These are phyloP conservation scores for Xerophyta viscosa DNA, from an alignment of 106 monocot genomes.

Conservation along the genomic window DNA sequence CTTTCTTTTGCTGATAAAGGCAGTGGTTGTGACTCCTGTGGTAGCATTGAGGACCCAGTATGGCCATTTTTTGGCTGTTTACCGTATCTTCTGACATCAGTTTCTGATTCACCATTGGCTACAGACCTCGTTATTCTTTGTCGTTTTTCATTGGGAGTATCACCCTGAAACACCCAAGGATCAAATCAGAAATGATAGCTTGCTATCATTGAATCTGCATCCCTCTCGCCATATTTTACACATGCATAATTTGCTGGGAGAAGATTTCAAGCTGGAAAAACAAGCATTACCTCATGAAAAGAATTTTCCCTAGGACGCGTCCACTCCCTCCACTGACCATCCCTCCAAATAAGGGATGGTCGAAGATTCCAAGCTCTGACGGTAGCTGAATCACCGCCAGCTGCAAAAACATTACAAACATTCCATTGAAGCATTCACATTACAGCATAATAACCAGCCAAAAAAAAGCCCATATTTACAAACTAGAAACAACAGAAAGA, in stretches of 20 bases:
- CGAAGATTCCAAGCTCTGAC: slow-evolving; percentile 76
- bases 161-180: too few relatives aligned
- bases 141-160: slow-evolving; percentile 77
- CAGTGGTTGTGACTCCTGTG: slow-evolving; percentile 29
- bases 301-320: slow-evolving; percentile 21
- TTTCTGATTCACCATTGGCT: slow-evolving; percentile 15
- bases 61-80: slow-evolving; percentile 11
- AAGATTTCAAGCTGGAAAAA: neutral
- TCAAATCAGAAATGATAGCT: too few relatives aligned
- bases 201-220: too few relatives aligned
- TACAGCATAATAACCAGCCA: too few relatives aligned
- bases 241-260: too few relatives aligned
- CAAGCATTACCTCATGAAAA: slow-evolving; percentile 41
- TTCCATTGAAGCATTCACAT: too few relatives aligned
- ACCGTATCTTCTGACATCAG: slow-evolving; percentile 12
- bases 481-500: too few relatives aligned
- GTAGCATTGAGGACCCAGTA: slow-evolving; percentile 20
- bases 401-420: too few relatives aligned
- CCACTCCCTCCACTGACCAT: slow-evolving; percentile 84
- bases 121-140: slow-evolving; percentile 39
- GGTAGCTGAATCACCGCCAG: slow-evolving; percentile 36
- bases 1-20: slow-evolving; percentile 52
- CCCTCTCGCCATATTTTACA: too few relatives aligned
- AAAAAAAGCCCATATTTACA: too few relatives aligned
- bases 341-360: slow-evolving; percentile 78